A percentile compares a stretch with the other conserved stretches of the same genome.
Evolutionary conservation across 106 monocot species (phyloP).

Genomic region (Dendrobium officinale): DNA sequence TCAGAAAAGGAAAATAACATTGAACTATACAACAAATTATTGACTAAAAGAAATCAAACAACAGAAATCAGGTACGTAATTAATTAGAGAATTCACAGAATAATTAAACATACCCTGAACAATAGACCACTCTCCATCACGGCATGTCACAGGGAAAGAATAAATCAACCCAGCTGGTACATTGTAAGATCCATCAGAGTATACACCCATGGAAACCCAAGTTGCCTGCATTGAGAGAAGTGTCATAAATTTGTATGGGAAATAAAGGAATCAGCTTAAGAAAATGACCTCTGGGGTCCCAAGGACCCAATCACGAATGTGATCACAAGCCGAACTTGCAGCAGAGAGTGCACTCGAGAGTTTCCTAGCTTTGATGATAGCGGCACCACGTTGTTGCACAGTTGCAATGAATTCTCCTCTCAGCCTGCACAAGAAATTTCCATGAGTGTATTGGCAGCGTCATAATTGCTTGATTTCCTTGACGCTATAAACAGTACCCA

Average conservation of each 20-base stretch:
- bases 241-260: background rate
- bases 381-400: constrained; percentile 58
- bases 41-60: too few relatives aligned
- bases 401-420: constrained; percentile 46
- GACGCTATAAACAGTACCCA: background rate
- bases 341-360: constrained; percentile 57
- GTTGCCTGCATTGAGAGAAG: constrained; percentile 35
- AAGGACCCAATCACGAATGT: constrained; percentile 61
- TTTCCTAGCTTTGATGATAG: constrained; percentile 59
- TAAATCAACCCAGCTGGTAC: constrained; percentile 50
- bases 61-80: too few relatives aligned
- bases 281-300: constrained; percentile 48
- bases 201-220: constrained; percentile 77
- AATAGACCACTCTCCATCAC: constrained; percentile 54
- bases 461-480: background rate
- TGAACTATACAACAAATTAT: too few relatives aligned
- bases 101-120: constrained; percentile 40
- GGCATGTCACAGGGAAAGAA: constrained; percentile 68
- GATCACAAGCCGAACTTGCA: constrained; percentile 72
- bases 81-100: background rate
- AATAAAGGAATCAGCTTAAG: background rate
- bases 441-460: background rate
- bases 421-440: constrained; percentile 25
- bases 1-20: too few relatives aligned
- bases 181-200: constrained; percentile 63